These are phyloP conservation scores for Microbotryum saponariae DNA, from an alignment of 1,284 basidiomycete species.

Conservation along the genomic window DNA sequence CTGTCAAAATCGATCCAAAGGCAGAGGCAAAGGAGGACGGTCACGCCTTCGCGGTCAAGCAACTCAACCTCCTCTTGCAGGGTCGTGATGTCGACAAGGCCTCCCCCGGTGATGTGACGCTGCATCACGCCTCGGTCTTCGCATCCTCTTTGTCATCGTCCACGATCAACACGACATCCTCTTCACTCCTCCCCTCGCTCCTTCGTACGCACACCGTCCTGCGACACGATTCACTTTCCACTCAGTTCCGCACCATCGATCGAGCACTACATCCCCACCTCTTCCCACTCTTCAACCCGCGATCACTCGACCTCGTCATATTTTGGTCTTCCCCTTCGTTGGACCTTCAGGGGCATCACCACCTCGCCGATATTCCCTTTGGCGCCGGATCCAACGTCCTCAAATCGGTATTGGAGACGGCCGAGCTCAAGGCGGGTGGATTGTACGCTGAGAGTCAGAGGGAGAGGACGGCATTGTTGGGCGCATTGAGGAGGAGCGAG, in stretches of 20 bases:
- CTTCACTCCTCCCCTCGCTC: constrained; percentile 2
- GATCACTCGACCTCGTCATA: constrained; percentile 61
- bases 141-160: neutral
- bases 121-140: too few species aligned
- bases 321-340: constrained; percentile 58
- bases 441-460: constrained; percentile 83
- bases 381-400: constrained; percentile 55
- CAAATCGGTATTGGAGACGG: constrained; percentile 52
- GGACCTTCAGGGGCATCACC: constrained; percentile 54
- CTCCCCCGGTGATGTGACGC: neutral
- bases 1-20: neutral
- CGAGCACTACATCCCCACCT: constrained; percentile 49
- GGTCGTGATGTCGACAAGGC: constrained; percentile 5
- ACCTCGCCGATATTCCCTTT: constrained; percentile 54
- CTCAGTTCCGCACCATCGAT: constrained; percentile 59
- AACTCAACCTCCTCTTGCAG: constrained; percentile 18
- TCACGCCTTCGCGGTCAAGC: constrained; percentile 1
- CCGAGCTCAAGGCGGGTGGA: constrained; percentile 60
- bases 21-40: neutral
- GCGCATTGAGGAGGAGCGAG: constrained; percentile 58
- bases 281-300: constrained; percentile 71
- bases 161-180: neutral
- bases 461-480: constrained; percentile 58
- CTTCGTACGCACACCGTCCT: constrained; percentile 6
- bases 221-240: constrained; percentile 16